These are phyloP conservation scores for Neoascochyta sp. DNA, from an alignment of 2,329 filamentous ascomycete species.

Conservation along the genomic window DNA sequence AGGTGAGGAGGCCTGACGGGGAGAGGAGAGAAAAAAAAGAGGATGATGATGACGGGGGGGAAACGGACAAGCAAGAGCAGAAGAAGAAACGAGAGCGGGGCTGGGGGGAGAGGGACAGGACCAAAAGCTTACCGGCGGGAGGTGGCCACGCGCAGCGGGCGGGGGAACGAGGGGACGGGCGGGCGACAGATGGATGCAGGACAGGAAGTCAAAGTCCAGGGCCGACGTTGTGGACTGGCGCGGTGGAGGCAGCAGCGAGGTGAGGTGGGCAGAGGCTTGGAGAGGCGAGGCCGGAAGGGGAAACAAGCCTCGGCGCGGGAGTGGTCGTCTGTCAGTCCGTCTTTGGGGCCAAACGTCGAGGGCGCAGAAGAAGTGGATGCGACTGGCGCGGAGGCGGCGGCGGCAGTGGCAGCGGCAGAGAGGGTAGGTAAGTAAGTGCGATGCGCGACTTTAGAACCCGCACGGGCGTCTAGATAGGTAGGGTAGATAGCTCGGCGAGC, in stretches of 20 bases:
- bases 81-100: constrained; percentile 12
- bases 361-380: too few relatives aligned
- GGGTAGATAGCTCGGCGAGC: too few relatives aligned
- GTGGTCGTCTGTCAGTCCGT: too few relatives aligned
- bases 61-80: constrained; percentile 5
- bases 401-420: too few relatives aligned
- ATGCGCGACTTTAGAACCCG: too few relatives aligned
- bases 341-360: too few relatives aligned
- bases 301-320: constrained; percentile 21
- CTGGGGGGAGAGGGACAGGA: constrained; percentile 10
- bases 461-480: too few relatives aligned
- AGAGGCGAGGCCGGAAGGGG: constrained; percentile 17
- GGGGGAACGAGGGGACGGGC: constrained; percentile 21
- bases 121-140: constrained; percentile 25
- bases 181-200: constrained; percentile 22
- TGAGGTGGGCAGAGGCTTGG: constrained; percentile 17
- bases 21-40: not conserved
- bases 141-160: constrained; percentile 21
- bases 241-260: constrained; percentile 27
- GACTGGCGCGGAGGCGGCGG: too few relatives aligned
- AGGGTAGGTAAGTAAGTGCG: too few relatives aligned
- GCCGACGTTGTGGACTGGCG: constrained; percentile 25
- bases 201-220: too few relatives aligned
- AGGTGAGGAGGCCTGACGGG: constrained; percentile 3
- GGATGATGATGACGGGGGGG: constrained; percentile 1